Conservation (phyloP, 208 protist species). For the Leishmania tropica region DNA sequence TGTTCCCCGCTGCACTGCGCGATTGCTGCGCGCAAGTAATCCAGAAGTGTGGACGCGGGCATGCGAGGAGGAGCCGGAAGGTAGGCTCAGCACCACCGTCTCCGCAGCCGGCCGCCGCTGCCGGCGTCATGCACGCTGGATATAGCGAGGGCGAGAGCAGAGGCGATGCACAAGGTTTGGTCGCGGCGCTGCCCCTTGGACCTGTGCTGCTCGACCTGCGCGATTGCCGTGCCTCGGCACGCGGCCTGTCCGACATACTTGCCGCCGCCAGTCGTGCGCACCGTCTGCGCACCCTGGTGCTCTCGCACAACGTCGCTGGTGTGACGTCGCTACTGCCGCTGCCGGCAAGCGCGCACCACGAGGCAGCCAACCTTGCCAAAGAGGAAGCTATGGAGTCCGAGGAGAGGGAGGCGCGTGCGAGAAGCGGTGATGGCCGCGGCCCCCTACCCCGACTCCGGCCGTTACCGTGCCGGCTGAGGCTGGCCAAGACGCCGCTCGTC, state of each 20-base stretch:
- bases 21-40: not conserved
- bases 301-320: conserved; percentile 50
- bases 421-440: not conserved
- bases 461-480: conserved; percentile 15
- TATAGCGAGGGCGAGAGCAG: not conserved
- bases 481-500: conserved; percentile 29
- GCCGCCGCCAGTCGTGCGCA: conserved; percentile 63
- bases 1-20: conserved; percentile 45
- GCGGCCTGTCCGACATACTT: conserved; percentile 69
- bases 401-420: not conserved
- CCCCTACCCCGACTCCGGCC: not conserved
- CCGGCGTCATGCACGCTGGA: not conserved
- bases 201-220: conserved; percentile 59
- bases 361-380: conserved; percentile 6
- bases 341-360: conserved; percentile 14
- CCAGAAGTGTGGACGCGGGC: not conserved
- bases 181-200: conserved; percentile 44
- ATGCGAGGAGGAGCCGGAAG: not conserved
- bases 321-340: conserved; percentile 32
- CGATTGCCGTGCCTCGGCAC: conserved; percentile 54
- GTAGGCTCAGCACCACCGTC: not conserved
- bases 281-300: conserved; percentile 40
- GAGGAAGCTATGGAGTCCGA: not conserved
- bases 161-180: not conserved
- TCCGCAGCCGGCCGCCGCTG: not conserved